phyloP scores from a whole-genome alignment of 805 yeast genomes.

The Priceomyces melissophilus region DNA sequence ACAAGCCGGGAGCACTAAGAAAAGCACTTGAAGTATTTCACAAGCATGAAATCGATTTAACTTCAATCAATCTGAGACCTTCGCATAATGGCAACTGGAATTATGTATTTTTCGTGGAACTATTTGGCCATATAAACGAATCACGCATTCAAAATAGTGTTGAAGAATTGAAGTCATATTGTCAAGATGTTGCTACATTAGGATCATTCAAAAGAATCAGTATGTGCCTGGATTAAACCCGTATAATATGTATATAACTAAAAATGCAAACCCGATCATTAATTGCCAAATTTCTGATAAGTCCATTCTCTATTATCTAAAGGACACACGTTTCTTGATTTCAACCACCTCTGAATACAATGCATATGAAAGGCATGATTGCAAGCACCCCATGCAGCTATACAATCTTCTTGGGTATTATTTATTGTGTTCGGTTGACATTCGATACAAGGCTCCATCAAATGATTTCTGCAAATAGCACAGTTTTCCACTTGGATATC shows the following conservation, averaged over 20 bases:
- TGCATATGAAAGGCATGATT: conserved; percentile 98
- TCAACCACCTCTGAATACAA: conserved; percentile 93
- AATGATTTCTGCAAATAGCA: conserved; percentile 96
- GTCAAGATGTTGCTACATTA: conserved; percentile 52
- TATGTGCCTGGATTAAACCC: no score
- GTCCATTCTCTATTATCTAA: conserved; percentile 91
- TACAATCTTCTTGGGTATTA: conserved; percentile 67
- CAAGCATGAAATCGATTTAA: conserved; percentile 55
- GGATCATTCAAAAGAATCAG: conserved; percentile 51
- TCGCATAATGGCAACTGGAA: conserved; percentile 68
- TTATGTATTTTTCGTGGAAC: conserved; percentile 78
- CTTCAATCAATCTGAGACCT: conserved; percentile 77
- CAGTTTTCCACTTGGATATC: conserved; percentile 90
- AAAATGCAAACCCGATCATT: conserved; percentile 2
- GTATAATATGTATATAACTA: no score
- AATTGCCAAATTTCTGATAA: conserved; percentile 66
- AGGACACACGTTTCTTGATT: conserved; percentile 94
- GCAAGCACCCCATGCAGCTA: conserved; percentile 96
- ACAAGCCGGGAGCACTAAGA: conserved; percentile 73
- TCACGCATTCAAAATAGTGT: conserved; percentile 34
- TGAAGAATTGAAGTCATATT: conserved; percentile 38
- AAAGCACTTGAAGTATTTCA: conserved; percentile 59
- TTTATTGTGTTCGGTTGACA: conserved; percentile 81
- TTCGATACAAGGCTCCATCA: conserved; percentile 97
- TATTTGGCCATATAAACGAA: conserved; percentile 39